phyloP scores from a whole-genome alignment of 495 filamentous ascomycete species.

The Baudoinia panamericana region DNA sequence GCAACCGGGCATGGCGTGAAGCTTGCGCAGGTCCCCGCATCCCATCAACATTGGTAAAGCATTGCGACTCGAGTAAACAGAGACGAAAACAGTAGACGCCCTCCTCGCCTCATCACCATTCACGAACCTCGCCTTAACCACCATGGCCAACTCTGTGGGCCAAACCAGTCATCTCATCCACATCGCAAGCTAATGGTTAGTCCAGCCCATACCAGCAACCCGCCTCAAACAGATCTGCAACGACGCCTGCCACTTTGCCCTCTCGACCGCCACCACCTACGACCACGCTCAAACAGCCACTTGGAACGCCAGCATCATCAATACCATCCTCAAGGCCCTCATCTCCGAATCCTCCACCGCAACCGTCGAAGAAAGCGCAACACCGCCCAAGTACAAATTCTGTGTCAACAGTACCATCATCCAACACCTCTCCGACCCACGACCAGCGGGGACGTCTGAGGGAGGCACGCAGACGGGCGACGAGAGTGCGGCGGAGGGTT shows the following conservation, averaged over 20 bases:
- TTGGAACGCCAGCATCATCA: constrained; percentile 91
- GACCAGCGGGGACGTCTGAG: constrained; percentile 21
- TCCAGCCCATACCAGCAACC: constrained; percentile 58
- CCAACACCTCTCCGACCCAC: constrained; percentile 53
- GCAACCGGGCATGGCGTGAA: too few relatives aligned
- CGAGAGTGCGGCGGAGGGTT: constrained; percentile 22
- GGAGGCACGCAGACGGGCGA: constrained; percentile 5
- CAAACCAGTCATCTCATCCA: background rate
- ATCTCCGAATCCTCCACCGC: constrained; percentile 55
- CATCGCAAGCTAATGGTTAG: too few relatives aligned
- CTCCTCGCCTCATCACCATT: too few relatives aligned
- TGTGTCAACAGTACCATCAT: constrained; percentile 96
- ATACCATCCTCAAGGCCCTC: constrained; percentile 69
- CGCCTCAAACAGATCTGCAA: constrained; percentile 60
- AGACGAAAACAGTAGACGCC: too few relatives aligned
- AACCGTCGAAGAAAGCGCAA: constrained; percentile 22
- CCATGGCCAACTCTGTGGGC: constrained; percentile 16
- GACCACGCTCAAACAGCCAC: constrained; percentile 63
- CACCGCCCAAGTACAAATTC: constrained; percentile 53
- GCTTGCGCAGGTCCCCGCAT: too few relatives aligned
- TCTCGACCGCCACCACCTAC: constrained; percentile 59
- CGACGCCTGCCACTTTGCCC: constrained; percentile 70
- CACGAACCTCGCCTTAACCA: background rate
- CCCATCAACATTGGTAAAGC: too few relatives aligned
- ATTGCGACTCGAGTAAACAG: too few relatives aligned